Base-by-base conservation (phyloP, 768 basidiomycete species). In the Mycena kentingensis region DNA sequence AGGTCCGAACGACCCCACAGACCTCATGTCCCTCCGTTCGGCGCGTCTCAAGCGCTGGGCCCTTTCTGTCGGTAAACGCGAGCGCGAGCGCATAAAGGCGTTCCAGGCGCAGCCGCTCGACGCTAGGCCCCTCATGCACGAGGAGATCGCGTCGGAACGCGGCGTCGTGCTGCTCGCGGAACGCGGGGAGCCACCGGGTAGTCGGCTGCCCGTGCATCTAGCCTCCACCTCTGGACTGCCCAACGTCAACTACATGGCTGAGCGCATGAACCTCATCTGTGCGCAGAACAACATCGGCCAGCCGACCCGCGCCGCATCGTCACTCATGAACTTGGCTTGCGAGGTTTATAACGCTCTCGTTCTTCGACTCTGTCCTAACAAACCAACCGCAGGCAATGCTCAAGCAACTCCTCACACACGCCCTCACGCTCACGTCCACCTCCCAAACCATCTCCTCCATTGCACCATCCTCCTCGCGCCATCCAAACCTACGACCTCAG, bases 351-450 rank as follows among this genome's bases (percentile, higher is more conserved):
- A 31, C 28, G n/a, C 19, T 25, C 42, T 46, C 12, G 26, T 12
- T 18, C n/a, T 21, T 55, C 26, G 5, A 51, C 27, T 42, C 19
- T n/a, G n/a, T n/a, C n/a, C n/a, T n/a, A n/a, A n/a, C n/a, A n/a
- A n/a, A n/a, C 22, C 37, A 25, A 3, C 32, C 28, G 15, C 55
- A 90, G 88, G 87, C 87, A 16, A 89, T 90, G 65, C 76, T 93
- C 4, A 93, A 93, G 63, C 87, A 91, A 52, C 79, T 92, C 24
- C 86, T 93, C 57, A 88, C 85, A 1, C 88, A 88, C 60, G 88
- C 90, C 4, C 68, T 93, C 26, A 85, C 88, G 3, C 72, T 91
- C 10, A 90, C 88, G 2, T 83, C 88, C 1, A 78, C 83, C 7
- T 91, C 90, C 5, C 82, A 86, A 59, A 83, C 87, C 25, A 85